Percentiles rank a stretch among this genome's conserved stretches.
Conservation (phyloP, 129 eudicot genomes). For the Dittrichia graveolens region DNA sequence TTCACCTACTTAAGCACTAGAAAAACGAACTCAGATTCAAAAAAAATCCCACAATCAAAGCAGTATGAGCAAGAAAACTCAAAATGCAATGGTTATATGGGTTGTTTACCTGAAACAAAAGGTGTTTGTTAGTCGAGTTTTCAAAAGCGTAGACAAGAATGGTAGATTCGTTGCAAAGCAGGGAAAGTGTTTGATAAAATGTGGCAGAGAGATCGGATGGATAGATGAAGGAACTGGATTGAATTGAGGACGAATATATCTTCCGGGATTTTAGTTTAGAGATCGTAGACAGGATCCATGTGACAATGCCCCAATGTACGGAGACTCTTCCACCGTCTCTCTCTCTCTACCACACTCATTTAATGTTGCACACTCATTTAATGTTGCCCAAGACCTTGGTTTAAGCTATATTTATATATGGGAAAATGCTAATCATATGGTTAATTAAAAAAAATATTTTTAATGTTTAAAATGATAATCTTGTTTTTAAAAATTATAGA, state of each 20-base stretch:
- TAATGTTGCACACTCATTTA: constrained; percentile 20
- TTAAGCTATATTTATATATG: not conserved
- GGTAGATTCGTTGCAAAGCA: constrained; percentile 16
- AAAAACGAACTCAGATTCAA: constrained; percentile 3
- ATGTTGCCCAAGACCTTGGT: constrained; percentile 5
- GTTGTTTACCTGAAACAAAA: constrained; percentile 23
- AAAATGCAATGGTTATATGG: not conserved
- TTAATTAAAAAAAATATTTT: no score
- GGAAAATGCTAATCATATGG: no score
- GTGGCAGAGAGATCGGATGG: not conserved
- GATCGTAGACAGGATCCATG: constrained; percentile 43
- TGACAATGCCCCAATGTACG: constrained; percentile 39
- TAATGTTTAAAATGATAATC: no score
- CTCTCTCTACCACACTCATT: not conserved
- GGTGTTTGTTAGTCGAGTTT: not conserved
- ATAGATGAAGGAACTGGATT: no score
- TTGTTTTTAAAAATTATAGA: no score
- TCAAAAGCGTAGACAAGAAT: no score
- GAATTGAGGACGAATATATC: not conserved
- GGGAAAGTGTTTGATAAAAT: constrained; percentile 40
- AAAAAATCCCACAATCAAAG: not conserved
- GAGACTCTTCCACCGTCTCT: constrained; percentile 23
- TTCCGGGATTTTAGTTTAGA: not conserved
- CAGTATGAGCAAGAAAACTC: not conserved
- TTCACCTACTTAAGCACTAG: not conserved